phyloP scores from a whole-genome alignment of 129 eudicot species.

The Saussurea involucrata region DNA sequence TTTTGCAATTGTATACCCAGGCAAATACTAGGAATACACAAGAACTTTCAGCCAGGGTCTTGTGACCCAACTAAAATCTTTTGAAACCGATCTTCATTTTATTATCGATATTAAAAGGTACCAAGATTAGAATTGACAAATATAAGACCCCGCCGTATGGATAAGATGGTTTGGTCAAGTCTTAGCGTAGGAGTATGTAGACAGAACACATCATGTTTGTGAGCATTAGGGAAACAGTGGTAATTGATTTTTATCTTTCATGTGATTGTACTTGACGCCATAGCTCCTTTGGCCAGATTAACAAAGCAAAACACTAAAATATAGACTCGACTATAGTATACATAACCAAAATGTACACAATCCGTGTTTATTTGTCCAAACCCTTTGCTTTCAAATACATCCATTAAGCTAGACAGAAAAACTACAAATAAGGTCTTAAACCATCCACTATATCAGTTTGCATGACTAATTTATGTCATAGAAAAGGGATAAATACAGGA shows the following conservation, averaged over 20 bases:
- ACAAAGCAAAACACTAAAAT: not conserved
- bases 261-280: not conserved
- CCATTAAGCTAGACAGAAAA: not conserved
- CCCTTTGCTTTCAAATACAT: not conserved
- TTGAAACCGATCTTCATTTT: not conserved
- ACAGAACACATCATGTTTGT: not conserved
- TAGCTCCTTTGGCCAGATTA: not conserved
- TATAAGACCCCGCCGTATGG: not conserved
- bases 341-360: not conserved
- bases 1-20: not conserved
- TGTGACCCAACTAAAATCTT: not conserved
- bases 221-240: not conserved
- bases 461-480: conserved; percentile 8
- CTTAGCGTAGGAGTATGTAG: not conserved
- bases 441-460: not conserved
- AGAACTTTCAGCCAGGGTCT: not conserved
- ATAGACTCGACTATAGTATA: not conserved
- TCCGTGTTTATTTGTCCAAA: not conserved
- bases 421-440: not conserved
- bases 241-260: not conserved
- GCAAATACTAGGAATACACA: not conserved
- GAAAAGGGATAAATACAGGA: conserved; percentile 9
- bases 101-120: not conserved
- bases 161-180: not conserved
- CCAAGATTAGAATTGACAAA: not conserved